Evolutionary conservation across 2,329 filamentous ascomycete species (phyloP), one percentile per base, ranked within the genome.

Genomic region (Pyricularia sp.): DNA sequence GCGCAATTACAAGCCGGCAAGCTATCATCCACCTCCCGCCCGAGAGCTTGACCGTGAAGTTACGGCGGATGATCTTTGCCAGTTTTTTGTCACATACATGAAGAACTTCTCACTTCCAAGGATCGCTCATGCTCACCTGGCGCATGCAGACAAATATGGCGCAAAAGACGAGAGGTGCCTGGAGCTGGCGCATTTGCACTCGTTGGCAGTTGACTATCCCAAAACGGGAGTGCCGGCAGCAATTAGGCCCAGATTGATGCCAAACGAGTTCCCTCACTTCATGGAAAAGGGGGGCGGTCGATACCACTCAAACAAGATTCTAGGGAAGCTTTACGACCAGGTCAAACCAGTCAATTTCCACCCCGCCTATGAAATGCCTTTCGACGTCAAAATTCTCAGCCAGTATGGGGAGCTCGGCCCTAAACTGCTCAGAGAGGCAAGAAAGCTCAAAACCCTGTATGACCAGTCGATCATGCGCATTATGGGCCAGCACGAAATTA

Each of bases 51-150:
- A 86, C 6, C 81, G 85, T 0, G 84, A 88, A 4, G 92, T 97
- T 14, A 87, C 85, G 0, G 85, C 92, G 0, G 81, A 88, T 5
- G 91, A 97, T 70, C 86, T 98, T 64, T 89, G 87, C 31, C 85
- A 88, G 0, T 98, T 98, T 79, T 98, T 97, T 74, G 91, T 97
- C 33, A 87, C 87, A 3, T 97, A 97, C 74, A 94, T 98, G 87
- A 95, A 96, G 80, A 94, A 96, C 72, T 92, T 98, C 75, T 86
- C 86, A 14, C 84, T 99, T 1, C 88, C 89, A 0, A 83, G 84
- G 3, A 97, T 99, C 75, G 95, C 95, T 0, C 86, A 87, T 72
- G 87, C 93, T 0, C 95, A 99, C 78, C 81, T 97, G 23, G 94
- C 89, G 1, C 87, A 86, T 74, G 90, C 93, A 0, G 95, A 99